Percentiles rank a stretch among this genome's conserved stretches.
phyloP scores from a whole-genome alignment of 1,139 yeast genomes.

The Diutina catenulata region DNA sequence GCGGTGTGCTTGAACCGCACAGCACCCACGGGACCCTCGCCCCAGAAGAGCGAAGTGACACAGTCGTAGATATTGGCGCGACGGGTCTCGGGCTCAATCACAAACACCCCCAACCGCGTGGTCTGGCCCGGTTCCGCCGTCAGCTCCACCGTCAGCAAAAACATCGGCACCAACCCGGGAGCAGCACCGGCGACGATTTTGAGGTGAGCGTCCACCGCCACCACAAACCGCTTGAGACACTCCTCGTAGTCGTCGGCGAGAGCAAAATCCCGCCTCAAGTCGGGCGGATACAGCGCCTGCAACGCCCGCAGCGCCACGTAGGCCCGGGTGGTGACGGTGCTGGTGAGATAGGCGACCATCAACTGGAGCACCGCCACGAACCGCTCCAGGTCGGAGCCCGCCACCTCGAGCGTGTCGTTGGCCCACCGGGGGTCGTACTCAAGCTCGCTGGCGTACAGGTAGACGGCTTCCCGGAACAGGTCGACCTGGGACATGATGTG shows the following conservation, averaged over 20 bases:
- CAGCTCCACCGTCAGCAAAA: background rate
- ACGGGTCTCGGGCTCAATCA: background rate
- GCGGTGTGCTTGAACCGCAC: background rate
- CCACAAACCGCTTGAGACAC: background rate
- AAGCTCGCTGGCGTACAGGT: background rate
- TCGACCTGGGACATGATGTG: slow-evolving; percentile 2
- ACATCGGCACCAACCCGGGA: background rate
- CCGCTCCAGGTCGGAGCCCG: background rate
- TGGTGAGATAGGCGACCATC: background rate
- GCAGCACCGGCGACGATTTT: too few relatives aligned
- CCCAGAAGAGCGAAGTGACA: slow-evolving; percentile 1
- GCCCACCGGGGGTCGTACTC: background rate
- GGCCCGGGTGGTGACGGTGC: background rate
- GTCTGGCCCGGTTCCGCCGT: background rate
- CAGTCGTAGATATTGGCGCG: background rate
- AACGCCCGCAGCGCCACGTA: background rate
- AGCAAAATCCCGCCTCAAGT: slow-evolving; percentile 1
- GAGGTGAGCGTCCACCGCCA: background rate
- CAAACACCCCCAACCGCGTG: background rate
- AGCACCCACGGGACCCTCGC: background rate
- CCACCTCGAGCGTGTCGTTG: background rate
- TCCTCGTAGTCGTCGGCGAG: background rate
- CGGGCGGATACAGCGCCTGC: background rate
- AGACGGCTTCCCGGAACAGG: background rate
- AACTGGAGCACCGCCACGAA: background rate